A percentile compares a stretch with the other conserved stretches of the same genome.
phyloP scores from a whole-genome alignment of 2,329 filamentous ascomycete species.

The Trichophyton simii region DNA sequence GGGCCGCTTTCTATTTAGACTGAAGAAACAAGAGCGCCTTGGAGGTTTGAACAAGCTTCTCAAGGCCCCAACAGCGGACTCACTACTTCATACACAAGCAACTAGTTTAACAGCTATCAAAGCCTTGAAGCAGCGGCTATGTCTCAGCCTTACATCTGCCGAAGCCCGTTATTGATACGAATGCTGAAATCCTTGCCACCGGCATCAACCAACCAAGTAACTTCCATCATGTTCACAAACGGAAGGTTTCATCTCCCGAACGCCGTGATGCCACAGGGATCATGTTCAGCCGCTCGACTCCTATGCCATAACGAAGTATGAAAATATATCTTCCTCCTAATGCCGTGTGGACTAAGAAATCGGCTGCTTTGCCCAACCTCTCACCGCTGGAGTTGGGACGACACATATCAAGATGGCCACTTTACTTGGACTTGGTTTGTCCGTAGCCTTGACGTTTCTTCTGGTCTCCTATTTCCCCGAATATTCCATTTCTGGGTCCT shows the following conservation, averaged over 20 bases:
- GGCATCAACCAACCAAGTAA: no score
- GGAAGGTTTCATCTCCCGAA: background rate
- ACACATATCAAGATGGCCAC: background rate
- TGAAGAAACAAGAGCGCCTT: no score
- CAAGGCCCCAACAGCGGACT: no score
- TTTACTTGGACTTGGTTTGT: background rate
- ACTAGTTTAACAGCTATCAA: no score
- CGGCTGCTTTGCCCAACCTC: background rate
- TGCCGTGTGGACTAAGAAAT: background rate
- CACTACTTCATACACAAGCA: no score
- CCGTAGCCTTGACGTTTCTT: background rate
- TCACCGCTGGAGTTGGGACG: no score
- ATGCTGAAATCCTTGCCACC: no score
- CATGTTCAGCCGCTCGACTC: background rate
- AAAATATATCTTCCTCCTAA: background rate
- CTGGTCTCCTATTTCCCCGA: conserved; percentile 4
- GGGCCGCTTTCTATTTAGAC: no score
- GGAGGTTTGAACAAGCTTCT: no score
- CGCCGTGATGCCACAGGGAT: background rate
- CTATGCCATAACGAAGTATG: background rate
- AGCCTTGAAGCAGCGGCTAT: no score
- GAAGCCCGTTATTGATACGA: no score
- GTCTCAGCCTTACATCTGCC: no score
- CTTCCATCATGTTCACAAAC: background rate
- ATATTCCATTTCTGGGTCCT: background rate